Conservation (phyloP, 306 rosid species). For the Vigna mungo region DNA sequence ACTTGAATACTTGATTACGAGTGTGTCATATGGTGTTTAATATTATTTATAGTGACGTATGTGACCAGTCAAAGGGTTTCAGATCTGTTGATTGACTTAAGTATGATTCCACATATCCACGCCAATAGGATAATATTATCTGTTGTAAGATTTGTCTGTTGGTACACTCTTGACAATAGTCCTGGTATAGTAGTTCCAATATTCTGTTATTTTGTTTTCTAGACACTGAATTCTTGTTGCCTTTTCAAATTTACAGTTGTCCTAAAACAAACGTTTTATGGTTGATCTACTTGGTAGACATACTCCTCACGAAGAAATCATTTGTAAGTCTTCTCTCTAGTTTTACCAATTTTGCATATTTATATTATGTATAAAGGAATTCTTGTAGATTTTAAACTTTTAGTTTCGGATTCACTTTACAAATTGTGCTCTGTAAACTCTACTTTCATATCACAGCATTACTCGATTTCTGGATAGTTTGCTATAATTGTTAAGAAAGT, state of each 20-base stretch:
- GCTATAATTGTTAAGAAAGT: background rate
- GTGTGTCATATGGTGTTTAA: constrained; percentile 7
- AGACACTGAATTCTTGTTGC: constrained; percentile 35
- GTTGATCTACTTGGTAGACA: constrained; percentile 88
- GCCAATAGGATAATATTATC: background rate
- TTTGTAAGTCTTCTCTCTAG: constrained; percentile 68
- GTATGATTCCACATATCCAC: background rate
- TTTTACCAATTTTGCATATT: constrained; percentile 29
- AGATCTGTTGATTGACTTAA: background rate
- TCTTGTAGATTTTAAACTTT: constrained; percentile 22
- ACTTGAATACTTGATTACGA: background rate
- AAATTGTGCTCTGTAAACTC: constrained; percentile 15
- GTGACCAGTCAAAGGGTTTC: background rate
- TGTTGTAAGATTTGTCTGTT: background rate
- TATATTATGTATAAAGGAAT: background rate
- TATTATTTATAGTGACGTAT: background rate
- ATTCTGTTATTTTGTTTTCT: background rate
- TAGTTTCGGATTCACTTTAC: background rate
- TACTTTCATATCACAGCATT: constrained; percentile 3
- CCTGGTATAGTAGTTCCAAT: constrained; percentile 10
- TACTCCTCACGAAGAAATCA: constrained; percentile 81
- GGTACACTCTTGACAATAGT: constrained; percentile 7
- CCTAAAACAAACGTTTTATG: constrained; percentile 89
- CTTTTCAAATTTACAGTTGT: constrained; percentile 66
- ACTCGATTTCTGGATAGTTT: background rate